Percentiles rank a stretch among this genome's conserved stretches.
Conservation (phyloP, 164 flowering plant genomes). For the Vitis rupestris region DNA sequence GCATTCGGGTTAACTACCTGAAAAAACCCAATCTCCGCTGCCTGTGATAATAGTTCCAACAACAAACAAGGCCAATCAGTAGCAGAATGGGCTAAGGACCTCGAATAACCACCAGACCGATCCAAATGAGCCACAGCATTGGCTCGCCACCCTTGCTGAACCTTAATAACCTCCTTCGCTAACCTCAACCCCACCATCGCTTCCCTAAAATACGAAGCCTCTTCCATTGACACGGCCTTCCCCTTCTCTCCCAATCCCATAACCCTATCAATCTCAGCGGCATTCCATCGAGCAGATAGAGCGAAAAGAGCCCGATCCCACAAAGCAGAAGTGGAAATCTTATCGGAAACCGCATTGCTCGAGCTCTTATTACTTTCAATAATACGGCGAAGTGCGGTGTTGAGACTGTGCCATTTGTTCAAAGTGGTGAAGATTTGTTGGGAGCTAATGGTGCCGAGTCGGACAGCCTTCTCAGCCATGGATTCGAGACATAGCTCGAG, state of each 20-base stretch:
- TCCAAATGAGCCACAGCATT: slow-evolving; percentile 74
- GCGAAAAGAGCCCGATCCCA: slow-evolving; percentile 81
- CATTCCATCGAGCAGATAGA: slow-evolving; percentile 42
- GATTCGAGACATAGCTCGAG: slow-evolving; percentile 74
- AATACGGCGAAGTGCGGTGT: slow-evolving; percentile 55
- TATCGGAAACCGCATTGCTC: slow-evolving; percentile 18
- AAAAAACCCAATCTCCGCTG: slow-evolving; percentile 73
- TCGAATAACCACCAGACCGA: slow-evolving; percentile 67
- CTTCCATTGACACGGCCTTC: slow-evolving; percentile 44
- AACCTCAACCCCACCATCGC: slow-evolving; percentile 58
- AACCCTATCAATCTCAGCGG: slow-evolving; percentile 44
- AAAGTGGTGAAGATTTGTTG: slow-evolving; percentile 67
- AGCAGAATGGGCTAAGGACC: slow-evolving; percentile 70
- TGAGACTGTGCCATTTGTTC: slow-evolving; percentile 73
- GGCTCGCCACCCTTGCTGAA: slow-evolving; percentile 75
- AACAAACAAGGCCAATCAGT: slow-evolving; percentile 89
- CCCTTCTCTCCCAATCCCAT: slow-evolving; percentile 36
- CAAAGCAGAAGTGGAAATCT: slow-evolving; percentile 39
- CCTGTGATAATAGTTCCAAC: slow-evolving; percentile 70
- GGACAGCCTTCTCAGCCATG: slow-evolving; percentile 56
- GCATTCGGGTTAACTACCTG: slow-evolving; percentile 45
- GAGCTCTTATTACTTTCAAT: slow-evolving; percentile 8
- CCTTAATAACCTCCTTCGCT: slow-evolving; percentile 78
- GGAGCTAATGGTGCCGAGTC: slow-evolving; percentile 68
- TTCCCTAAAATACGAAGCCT: slow-evolving; percentile 64